Evolutionary conservation across 2,329 filamentous ascomycete genomes (phyloP).

Genomic region (Curvularia lunata): DNA sequence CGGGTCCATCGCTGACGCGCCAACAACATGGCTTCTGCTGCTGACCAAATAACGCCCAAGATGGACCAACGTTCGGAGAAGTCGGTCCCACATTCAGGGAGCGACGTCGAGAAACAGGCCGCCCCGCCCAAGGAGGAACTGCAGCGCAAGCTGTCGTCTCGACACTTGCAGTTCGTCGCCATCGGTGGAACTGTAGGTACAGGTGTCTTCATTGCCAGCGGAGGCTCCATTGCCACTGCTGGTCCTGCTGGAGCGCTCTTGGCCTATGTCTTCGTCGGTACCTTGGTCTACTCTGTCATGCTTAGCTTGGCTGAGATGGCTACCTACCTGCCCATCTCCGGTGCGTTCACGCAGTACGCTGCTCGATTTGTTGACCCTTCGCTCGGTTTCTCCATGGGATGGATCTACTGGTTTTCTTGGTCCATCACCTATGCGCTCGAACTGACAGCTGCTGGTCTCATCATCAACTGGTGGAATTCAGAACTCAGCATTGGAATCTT

Average conservation of each 20-base stretch:
- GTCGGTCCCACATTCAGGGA: conserved; percentile 36
- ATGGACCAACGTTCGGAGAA: conserved; percentile 41
- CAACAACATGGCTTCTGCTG: conserved; percentile 31
- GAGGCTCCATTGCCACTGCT: conserved; percentile 55
- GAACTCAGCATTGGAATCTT: conserved; percentile 71
- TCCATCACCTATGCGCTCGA: conserved; percentile 75
- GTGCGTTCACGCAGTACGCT: conserved; percentile 78
- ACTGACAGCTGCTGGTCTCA: conserved; percentile 72
- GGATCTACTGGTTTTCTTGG: conserved; percentile 85
- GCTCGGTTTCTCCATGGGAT: conserved; percentile 78
- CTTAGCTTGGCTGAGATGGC: conserved; percentile 70
- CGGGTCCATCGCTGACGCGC: conserved; percentile 17
- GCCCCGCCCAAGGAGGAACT: conserved; percentile 34
- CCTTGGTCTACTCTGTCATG: conserved; percentile 79
- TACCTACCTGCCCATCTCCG: conserved; percentile 76
- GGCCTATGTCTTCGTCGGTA: conserved; percentile 62
- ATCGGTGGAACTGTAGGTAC: conserved; percentile 58
- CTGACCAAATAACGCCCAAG: conserved; percentile 36
- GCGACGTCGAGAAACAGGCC: conserved; percentile 48
- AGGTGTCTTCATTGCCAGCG: conserved; percentile 61
- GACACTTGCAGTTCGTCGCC: conserved; percentile 50
- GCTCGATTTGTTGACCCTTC: conserved; percentile 75
- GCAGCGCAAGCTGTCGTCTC: conserved; percentile 46
- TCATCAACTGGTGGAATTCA: conserved; percentile 76
- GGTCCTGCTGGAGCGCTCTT: conserved; percentile 58